A percentile compares a stretch with the other conserved stretches of the same genome.
Conservation (phyloP, 805 yeast genomes). For the Teunomyces panamensis region DNA sequence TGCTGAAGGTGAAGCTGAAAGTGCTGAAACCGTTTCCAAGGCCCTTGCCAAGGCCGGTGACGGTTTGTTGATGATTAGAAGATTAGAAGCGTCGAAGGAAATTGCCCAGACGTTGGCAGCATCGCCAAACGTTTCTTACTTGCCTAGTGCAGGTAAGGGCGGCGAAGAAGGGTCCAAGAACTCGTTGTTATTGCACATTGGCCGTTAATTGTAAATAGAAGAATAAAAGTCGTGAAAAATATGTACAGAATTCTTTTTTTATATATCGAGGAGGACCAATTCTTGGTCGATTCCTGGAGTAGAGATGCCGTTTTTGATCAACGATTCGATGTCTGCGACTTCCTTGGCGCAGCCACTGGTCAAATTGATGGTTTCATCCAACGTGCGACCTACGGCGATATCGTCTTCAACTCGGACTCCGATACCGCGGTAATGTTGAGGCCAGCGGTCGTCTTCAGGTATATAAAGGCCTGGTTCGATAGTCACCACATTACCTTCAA, state of each 20-base stretch:
- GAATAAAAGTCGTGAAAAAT: too few relatives aligned
- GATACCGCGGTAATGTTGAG: slow-evolving; percentile 76
- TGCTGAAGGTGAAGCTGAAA: slow-evolving; percentile 99
- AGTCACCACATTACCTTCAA: slow-evolving; percentile 79
- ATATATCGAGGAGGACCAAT: slow-evolving; percentile 18
- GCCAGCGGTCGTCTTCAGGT: slow-evolving; percentile 71
- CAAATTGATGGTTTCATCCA: slow-evolving; percentile 49
- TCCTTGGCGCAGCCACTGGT: slow-evolving; percentile 88
- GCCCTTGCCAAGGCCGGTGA: slow-evolving; percentile 95
- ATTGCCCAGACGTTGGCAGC: slow-evolving; percentile 85
- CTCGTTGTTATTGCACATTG: slow-evolving; percentile 63
- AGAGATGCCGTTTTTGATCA: slow-evolving; percentile 60
- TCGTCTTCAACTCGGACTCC: slow-evolving; percentile 97
- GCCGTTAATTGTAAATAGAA: slow-evolving; percentile 44
- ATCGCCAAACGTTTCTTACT: slow-evolving; percentile 83
- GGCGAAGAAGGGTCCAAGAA: slow-evolving; percentile 42
- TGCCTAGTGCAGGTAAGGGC: slow-evolving; percentile 55
- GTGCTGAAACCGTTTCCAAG: slow-evolving; percentile 91
- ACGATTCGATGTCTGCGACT: slow-evolving; percentile 70
- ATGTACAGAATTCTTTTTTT: background rate
- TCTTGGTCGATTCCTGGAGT: slow-evolving; percentile 43
- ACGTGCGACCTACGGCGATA: slow-evolving; percentile 68
- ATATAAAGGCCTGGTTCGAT: slow-evolving; percentile 95
- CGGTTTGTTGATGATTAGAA: slow-evolving; percentile 87
- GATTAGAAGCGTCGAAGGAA: slow-evolving; percentile 95